These are phyloP conservation scores for Trichoderma polysporum DNA, from an alignment of 2,329 filamentous ascomycete species.

Conservation along the genomic window DNA sequence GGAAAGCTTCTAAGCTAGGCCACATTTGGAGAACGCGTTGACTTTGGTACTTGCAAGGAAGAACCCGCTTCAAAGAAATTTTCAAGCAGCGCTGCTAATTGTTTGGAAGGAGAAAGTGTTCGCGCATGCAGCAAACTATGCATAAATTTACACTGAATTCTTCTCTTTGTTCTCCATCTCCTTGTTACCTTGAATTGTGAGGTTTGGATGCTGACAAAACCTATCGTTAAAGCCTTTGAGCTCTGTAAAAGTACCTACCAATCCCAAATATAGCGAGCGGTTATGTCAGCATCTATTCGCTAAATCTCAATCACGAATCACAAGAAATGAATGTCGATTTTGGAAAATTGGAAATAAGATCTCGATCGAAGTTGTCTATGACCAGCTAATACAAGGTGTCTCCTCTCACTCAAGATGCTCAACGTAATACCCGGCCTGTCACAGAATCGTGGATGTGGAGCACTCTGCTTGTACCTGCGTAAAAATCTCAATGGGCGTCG, in stretches of 20 bases:
- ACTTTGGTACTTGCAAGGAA: background rate
- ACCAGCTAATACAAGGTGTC: background rate
- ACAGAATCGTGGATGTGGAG: conserved; percentile 4
- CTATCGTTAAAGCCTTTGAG: background rate
- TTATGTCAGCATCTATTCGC: background rate
- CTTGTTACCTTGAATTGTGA: background rate
- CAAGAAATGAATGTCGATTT: background rate
- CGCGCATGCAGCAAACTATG: too few relatives aligned
- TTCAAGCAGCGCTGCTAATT: background rate
- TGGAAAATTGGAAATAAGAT: background rate
- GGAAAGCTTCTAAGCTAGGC: background rate
- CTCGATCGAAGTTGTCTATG: background rate
- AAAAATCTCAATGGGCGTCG: background rate
- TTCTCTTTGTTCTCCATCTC: background rate
- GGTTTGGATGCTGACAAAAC: background rate
- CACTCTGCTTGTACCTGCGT: conserved; percentile 3
- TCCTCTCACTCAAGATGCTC: background rate
- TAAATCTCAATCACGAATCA: background rate
- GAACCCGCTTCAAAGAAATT: background rate
- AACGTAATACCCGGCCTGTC: background rate
- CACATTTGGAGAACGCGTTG: conserved; percentile 10
- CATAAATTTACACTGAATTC: background rate
- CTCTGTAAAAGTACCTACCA: too few relatives aligned
- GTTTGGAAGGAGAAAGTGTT: background rate
- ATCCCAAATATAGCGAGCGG: too few relatives aligned